These are phyloP conservation scores for Aulographum hederae DNA, from an alignment of 2,329 filamentous ascomycete genomes.

Conservation along the genomic window DNA sequence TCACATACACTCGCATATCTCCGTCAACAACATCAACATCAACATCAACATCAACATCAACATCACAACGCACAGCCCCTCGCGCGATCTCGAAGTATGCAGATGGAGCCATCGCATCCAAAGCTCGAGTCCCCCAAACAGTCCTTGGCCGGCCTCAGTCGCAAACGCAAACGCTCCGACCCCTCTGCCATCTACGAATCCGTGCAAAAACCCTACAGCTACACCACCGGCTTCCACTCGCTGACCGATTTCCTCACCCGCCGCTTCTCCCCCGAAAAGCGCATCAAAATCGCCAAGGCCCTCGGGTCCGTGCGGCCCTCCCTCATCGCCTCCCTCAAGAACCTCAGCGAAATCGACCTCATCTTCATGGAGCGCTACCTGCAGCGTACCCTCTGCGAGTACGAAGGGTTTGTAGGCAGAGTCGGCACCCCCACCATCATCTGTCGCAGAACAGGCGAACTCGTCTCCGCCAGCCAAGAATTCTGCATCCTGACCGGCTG, in stretches of 20 bases:
- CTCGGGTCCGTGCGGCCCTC: slow-evolving; percentile 80
- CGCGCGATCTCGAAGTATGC: too few species aligned
- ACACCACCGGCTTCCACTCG: slow-evolving; percentile 77
- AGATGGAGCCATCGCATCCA: slow-evolving; percentile 14
- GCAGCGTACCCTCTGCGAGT: slow-evolving; percentile 80
- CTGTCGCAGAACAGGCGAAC: slow-evolving; percentile 77
- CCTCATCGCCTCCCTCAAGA: slow-evolving; percentile 80
- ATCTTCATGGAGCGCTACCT: slow-evolving; percentile 98
- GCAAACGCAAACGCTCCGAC: slow-evolving; percentile 46
- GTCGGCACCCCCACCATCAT: slow-evolving; percentile 84
- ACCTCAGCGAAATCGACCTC: slow-evolving; percentile 72
- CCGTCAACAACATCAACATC: too few species aligned
- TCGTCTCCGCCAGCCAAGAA: slow-evolving; percentile 91
- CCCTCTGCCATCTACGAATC: slow-evolving; percentile 75
- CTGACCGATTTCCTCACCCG: slow-evolving; percentile 64
- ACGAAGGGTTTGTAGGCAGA: slow-evolving; percentile 81
- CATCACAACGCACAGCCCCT: neutral
- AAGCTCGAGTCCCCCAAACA: slow-evolving; percentile 14
- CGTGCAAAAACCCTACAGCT: slow-evolving; percentile 81
- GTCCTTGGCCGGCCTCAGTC: neutral
- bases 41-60: neutral
- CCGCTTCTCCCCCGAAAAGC: slow-evolving; percentile 61
- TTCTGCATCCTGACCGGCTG: slow-evolving; percentile 93
- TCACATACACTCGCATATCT: too few species aligned
- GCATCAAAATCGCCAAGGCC: slow-evolving; percentile 67